These are phyloP conservation scores for Rhizopogon rudus DNA, from an alignment of 768 basidiomycete genomes.

Conservation along the genomic window DNA sequence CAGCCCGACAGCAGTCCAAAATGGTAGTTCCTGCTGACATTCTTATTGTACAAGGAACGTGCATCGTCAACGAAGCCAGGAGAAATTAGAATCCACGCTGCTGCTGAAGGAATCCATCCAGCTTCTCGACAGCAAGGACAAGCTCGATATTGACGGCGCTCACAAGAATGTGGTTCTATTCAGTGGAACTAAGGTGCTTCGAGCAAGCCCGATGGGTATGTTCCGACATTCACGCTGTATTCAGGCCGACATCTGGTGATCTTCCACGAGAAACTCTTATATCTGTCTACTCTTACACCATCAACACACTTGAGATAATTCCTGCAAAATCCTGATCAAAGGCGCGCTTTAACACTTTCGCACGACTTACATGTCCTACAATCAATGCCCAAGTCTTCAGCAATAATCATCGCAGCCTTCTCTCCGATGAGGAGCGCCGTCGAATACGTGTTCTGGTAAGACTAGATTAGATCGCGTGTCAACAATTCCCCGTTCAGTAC, in stretches of 20 bases:
- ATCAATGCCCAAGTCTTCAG: constrained; percentile 40
- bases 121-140: constrained; percentile 68
- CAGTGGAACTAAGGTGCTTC: background rate
- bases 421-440: constrained; percentile 47
- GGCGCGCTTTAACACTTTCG: background rate
- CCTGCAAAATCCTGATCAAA: background rate
- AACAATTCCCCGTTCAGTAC: background rate
- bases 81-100: constrained; percentile 98
- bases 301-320: background rate
- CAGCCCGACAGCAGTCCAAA: no score
- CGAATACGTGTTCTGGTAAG: constrained; percentile 35
- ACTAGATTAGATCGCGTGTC: background rate
- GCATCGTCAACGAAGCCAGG: no score
- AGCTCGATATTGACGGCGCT: constrained; percentile 76
- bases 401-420: constrained; percentile 57
- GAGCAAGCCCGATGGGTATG: constrained; percentile 39
- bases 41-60: no score
- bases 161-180: constrained; percentile 91
- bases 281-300: background rate
- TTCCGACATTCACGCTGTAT: background rate
- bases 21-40: no score
- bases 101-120: constrained; percentile 94
- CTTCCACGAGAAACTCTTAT: background rate
- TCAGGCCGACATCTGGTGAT: no score
- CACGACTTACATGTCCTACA: background rate